These are phyloP conservation scores for Clavaria fumosa DNA, from an alignment of 768 basidiomycete genomes.

Conservation along the genomic window DNA sequence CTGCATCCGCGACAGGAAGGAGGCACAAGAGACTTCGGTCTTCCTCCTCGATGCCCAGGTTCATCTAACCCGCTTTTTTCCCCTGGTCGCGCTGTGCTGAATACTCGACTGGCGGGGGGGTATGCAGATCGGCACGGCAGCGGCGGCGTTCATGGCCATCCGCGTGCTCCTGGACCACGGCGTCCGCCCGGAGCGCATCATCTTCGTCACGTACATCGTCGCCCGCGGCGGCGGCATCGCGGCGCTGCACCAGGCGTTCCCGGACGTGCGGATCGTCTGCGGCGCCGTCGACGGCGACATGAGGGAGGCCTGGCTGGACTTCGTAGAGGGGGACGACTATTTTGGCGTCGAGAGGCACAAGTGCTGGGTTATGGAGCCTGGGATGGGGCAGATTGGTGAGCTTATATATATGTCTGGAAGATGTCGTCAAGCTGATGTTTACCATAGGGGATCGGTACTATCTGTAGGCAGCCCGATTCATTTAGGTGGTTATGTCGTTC, in stretches of 20 bases:
- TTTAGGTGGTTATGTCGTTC: too few species aligned
- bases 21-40: slow-evolving; percentile 60
- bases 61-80: slow-evolving; percentile 5
- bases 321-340: slow-evolving; percentile 34
- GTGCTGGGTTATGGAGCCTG: slow-evolving; percentile 76
- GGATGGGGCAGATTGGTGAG: slow-evolving; percentile 79
- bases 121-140: slow-evolving; percentile 77
- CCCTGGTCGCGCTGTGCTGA: too few species aligned
- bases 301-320: slow-evolving; percentile 57
- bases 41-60: slow-evolving; percentile 87
- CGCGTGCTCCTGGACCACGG: slow-evolving; percentile 90
- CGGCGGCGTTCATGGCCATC: slow-evolving; percentile 89
- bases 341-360: slow-evolving; percentile 38
- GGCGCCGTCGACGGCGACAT: slow-evolving; percentile 71
- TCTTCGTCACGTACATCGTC: slow-evolving; percentile 83
- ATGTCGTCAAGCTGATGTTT: not conserved
- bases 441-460: slow-evolving; percentile 7
- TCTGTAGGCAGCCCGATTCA: slow-evolving; percentile 3
- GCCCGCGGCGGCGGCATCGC: slow-evolving; percentile 68
- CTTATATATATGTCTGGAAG: slow-evolving; percentile 4
- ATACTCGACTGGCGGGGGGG: not conserved
- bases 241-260: slow-evolving; percentile 71
- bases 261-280: slow-evolving; percentile 68
- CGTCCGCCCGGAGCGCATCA: slow-evolving; percentile 65
- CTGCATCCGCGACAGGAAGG: slow-evolving; percentile 47